Evolutionary conservation across 2,329 filamentous ascomycete species (phyloP).

Genomic region (Aspergillus sclerotialis): DNA sequence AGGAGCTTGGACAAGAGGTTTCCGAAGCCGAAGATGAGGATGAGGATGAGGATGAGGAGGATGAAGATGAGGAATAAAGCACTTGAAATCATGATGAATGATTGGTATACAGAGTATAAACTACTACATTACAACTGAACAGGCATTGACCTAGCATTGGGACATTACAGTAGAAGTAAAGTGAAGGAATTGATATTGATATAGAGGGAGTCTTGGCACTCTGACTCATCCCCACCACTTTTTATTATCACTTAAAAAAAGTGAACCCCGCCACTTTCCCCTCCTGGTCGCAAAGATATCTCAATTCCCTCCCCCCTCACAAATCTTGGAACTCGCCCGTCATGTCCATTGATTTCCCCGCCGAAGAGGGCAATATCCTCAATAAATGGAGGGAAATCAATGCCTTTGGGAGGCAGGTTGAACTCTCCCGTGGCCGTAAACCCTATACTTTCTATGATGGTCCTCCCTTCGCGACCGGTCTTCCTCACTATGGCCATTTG

Average conservation of each 20-base stretch:
- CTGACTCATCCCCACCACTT: constrained; percentile 6
- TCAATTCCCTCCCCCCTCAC: too few relatives aligned
- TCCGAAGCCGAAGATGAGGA: constrained; percentile 70
- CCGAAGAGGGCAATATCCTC: constrained; percentile 81
- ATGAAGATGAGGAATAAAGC: constrained; percentile 40
- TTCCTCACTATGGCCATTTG: constrained; percentile 67
- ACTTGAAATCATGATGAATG: neutral
- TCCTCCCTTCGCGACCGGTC: constrained; percentile 67
- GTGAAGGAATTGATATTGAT: too few relatives aligned
- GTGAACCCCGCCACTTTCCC: constrained; percentile 18
- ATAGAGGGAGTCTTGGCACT: too few relatives aligned
- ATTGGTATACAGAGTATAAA: too few relatives aligned
- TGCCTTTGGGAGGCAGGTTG: constrained; percentile 81
- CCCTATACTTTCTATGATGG: constrained; percentile 95
- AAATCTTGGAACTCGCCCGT: constrained; percentile 21
- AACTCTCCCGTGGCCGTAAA: constrained; percentile 73
- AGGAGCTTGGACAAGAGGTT: constrained; percentile 60
- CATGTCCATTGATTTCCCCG: constrained; percentile 89
- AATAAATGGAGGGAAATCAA: constrained; percentile 84
- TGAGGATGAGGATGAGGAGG: constrained; percentile 50
- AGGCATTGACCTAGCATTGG: too few relatives aligned
- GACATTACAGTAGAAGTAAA: too few relatives aligned
- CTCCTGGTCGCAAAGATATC: constrained; percentile 10
- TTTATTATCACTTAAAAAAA: constrained; percentile 9
- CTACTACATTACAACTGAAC: too few relatives aligned